A percentile compares a stretch with the other conserved stretches of the same genome.
These are phyloP conservation scores for Rubus idaeus DNA, from an alignment of 306 rosid genomes.

Conservation along the genomic window DNA sequence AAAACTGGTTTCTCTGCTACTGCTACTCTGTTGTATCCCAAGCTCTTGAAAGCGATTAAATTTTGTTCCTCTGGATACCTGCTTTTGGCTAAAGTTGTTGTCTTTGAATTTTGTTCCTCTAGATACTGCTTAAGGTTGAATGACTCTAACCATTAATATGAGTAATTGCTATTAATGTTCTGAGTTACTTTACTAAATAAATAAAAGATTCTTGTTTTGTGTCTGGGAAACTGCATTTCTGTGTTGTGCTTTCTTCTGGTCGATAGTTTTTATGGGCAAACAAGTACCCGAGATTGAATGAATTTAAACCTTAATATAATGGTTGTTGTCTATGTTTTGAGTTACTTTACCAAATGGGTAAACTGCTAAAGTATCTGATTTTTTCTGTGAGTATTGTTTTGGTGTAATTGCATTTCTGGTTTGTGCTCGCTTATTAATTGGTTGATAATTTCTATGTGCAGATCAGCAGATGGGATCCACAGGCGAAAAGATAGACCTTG, in stretches of 20 bases:
- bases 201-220: background rate
- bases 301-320: background rate
- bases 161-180: background rate
- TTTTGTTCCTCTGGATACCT: conserved; percentile 5
- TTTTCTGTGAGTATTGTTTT: background rate
- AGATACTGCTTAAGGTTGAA: background rate
- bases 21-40: background rate
- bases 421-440: background rate
- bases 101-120: too few species aligned
- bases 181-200: background rate
- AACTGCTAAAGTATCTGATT: background rate
- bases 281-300: background rate
- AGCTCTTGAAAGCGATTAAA: background rate
- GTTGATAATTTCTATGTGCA: conserved; percentile 19
- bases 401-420: background rate
- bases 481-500: conserved; percentile 43
- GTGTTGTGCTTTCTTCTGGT: background rate
- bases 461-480: conserved; percentile 58
- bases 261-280: background rate
- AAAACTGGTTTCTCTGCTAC: background rate
- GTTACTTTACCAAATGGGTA: background rate
- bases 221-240: background rate
- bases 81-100: background rate
- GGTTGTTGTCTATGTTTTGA: background rate
- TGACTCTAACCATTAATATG: background rate